These are phyloP conservation scores for Cryptosporidium muris DNA, from an alignment of 169 alveolate species.

Conservation along the genomic window DNA sequence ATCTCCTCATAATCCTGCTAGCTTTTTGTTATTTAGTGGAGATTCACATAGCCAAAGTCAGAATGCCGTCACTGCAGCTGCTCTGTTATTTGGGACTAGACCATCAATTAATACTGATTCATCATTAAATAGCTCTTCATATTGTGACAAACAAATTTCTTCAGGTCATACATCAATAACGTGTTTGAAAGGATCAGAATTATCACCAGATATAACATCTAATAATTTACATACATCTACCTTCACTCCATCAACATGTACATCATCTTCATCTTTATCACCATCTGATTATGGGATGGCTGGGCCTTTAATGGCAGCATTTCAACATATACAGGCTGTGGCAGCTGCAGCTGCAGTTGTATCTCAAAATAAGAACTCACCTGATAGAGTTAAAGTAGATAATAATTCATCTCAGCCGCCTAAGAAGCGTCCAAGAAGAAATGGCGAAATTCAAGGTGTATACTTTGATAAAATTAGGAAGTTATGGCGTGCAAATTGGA, in stretches of 20 bases:
- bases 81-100: neutral
- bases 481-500: conserved; percentile 79
- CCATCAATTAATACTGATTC: neutral
- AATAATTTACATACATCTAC: conserved; percentile 5
- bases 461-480: conserved; percentile 73
- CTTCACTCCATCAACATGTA: conserved; percentile 6
- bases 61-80: neutral
- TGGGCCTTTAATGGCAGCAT: conserved; percentile 32
- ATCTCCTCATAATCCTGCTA: neutral
- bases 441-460: conserved; percentile 75
- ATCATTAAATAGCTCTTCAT: neutral
- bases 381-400: neutral
- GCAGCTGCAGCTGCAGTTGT: conserved; percentile 31
- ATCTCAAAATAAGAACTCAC: conserved; percentile 1
- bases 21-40: neutral
- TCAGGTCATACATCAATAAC: neutral
- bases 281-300: conserved; percentile 14
- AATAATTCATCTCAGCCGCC: conserved; percentile 24
- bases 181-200: neutral
- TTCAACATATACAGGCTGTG: conserved; percentile 40
- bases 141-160: neutral
- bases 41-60: neutral
- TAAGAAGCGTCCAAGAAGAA: conserved; percentile 50
- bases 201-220: neutral
- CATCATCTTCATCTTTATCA: conserved; percentile 8